Evolutionary conservation across 2,329 filamentous ascomycete genomes (phyloP).

Genomic region (Epichloe brachyelytri): DNA sequence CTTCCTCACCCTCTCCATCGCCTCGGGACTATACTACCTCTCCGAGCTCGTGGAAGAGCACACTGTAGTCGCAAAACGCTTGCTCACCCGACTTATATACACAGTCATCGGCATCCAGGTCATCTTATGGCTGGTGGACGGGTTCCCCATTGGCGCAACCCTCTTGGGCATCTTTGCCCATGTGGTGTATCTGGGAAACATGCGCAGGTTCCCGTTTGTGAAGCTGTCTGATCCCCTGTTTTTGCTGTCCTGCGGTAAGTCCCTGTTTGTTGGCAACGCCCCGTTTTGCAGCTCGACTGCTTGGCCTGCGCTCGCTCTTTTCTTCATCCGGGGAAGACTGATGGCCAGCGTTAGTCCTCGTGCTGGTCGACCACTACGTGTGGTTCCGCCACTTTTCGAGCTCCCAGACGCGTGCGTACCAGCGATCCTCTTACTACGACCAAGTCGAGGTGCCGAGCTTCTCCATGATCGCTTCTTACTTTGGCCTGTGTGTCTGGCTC

Average conservation of each 20-base stretch:
- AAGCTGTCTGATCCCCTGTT: slow-evolving; percentile 82
- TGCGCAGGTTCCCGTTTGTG: slow-evolving; percentile 62
- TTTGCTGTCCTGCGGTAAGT: slow-evolving; percentile 59
- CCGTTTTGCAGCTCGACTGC: too few relatives aligned
- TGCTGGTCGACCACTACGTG: slow-evolving; percentile 81
- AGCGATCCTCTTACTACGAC: slow-evolving; percentile 50
- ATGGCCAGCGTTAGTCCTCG: slow-evolving; percentile 47
- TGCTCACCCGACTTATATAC: slow-evolving; percentile 81
- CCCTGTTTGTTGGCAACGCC: not conserved
- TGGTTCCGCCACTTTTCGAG: slow-evolving; percentile 91
- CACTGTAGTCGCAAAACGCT: slow-evolving; percentile 77
- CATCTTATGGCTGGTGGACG: slow-evolving; percentile 66
- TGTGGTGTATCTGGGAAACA: slow-evolving; percentile 76
- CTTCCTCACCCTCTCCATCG: slow-evolving; percentile 90
- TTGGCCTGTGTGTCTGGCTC: slow-evolving; percentile 92
- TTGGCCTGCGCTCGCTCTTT: not conserved
- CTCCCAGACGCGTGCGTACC: slow-evolving; percentile 43
- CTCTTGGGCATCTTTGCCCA: slow-evolving; percentile 69
- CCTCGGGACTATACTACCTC: slow-evolving; percentile 96
- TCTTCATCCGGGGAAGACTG: not conserved
- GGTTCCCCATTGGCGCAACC: slow-evolving; percentile 68
- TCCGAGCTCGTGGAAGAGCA: slow-evolving; percentile 97
- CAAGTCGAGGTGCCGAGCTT: slow-evolving; percentile 60
- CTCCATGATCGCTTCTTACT: slow-evolving; percentile 90
- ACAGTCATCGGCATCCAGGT: slow-evolving; percentile 60